Base-by-base conservation (phyloP, 768 basidiomycete species). In the Suillus paluster region DNA sequence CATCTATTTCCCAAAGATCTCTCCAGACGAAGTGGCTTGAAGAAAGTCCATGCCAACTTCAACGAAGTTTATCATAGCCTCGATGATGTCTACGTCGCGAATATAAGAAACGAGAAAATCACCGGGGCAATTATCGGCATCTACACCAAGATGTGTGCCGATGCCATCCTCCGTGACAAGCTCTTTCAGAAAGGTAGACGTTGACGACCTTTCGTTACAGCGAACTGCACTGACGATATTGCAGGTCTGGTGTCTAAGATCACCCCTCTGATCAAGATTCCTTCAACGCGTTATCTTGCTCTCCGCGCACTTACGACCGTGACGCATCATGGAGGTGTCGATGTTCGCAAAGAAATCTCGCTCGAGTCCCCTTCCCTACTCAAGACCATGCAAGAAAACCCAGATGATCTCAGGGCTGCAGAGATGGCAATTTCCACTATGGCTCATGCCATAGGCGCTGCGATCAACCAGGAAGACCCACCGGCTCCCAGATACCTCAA, bases 141-240 rank as follows among this genome's bases (percentile, higher is more conserved):
- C 53, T 88, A 83, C 64, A 81, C 86, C 17, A 86, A 85, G 67
- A 86, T 89, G 84, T 87, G 80, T 36, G 79, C 78, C 0, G 88
- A 89, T 68, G 78, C 84, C 3, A 76, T 89, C 41, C 71, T 89
- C 59, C 78, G 89, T 19, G 82, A 88, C 71, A 84, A 84, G 62
- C 75, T 90, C 17, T 82, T 86, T 65, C 76, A 81, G 39, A 80
- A 80, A 78, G 88, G 88, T 87, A 64, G 49, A 56, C 36, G 39
- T 45, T 12, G 11, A 27, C 27, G 15, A 36, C 11, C n/a, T 48
- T 30, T 33, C 5, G 5, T 17, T 36, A 19, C 41, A 10, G 58
- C 11, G 12, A 10, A 12, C 33, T 65, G 50, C 62, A 59, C 23
- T 63, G 33, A 19, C 1, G 11, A 30, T 44, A 9, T 34, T 15